A percentile compares a stretch with the other conserved stretches of the same genome.
phyloP scores from a whole-genome alignment of 257 asterid species.

The Solanum gracilifrons region DNA sequence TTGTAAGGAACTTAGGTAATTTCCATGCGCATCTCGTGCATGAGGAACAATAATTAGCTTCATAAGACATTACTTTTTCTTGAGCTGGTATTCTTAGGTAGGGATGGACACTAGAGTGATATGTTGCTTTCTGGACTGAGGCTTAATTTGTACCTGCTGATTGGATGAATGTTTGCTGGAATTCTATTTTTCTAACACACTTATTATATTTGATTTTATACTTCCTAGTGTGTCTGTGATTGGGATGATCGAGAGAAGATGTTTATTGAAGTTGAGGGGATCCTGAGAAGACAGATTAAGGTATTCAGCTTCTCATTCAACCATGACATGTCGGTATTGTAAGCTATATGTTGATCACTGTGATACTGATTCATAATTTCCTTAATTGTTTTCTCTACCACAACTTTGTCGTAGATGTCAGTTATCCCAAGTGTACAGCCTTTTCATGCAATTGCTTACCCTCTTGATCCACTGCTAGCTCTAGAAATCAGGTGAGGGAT shows the following conservation, averaged over 20 bases:
- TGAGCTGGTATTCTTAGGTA: background rate
- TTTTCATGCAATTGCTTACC: conserved; percentile 98
- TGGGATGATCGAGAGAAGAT: conserved; percentile 95
- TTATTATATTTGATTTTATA: background rate
- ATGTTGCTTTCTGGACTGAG: background rate
- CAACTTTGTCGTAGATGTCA: conserved; percentile 44
- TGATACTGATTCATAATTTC: background rate
- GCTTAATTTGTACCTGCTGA: background rate
- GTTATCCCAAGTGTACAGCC: conserved; percentile 99
- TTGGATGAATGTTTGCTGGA: background rate
- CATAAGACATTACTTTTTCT: background rate
- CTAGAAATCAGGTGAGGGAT: conserved; percentile 72
- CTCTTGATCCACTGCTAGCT: conserved; percentile 92
- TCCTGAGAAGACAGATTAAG: conserved; percentile 93
- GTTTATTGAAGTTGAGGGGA: conserved; percentile 90
- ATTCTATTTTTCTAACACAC: background rate
- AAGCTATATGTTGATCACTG: background rate
- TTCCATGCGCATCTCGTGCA: background rate
- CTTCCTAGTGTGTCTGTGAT: conserved; percentile 79
- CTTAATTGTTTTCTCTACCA: background rate
- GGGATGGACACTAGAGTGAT: background rate
- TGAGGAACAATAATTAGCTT: background rate
- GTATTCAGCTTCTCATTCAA: conserved; percentile 20
- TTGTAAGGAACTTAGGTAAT: background rate
- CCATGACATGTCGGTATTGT: background rate